Evolutionary conservation across 208 protist genomes (phyloP).

Genomic region (Leishmania aethiopica): DNA sequence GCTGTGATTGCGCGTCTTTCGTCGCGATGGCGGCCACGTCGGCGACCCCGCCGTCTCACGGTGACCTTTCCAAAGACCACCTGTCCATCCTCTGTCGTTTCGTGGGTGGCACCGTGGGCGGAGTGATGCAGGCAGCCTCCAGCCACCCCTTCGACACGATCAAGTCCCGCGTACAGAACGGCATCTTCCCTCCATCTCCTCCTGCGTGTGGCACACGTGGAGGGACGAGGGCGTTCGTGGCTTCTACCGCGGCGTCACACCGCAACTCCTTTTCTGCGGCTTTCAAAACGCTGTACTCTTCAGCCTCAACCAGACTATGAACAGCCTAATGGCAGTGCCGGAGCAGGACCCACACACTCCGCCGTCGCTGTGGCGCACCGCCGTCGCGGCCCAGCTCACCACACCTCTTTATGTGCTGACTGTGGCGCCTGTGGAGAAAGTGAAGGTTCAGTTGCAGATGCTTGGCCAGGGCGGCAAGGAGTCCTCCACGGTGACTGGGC

Average conservation of each 20-base stretch:
- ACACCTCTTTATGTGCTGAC: slow-evolving; percentile 63
- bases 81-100: slow-evolving; percentile 52
- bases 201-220: slow-evolving; percentile 50
- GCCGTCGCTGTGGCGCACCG: slow-evolving; percentile 62
- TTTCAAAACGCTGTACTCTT: slow-evolving; percentile 79
- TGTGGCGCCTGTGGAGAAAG: slow-evolving; percentile 66
- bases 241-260: slow-evolving; percentile 70
- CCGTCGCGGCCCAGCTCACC: slow-evolving; percentile 56
- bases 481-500: slow-evolving; percentile 33
- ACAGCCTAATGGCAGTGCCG: slow-evolving; percentile 44
- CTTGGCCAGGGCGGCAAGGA: slow-evolving; percentile 39
- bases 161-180: slow-evolving; percentile 71
- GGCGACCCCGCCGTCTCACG: neutral
- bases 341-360: slow-evolving; percentile 28
- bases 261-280: slow-evolving; percentile 54
- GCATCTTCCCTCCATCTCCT: slow-evolving; percentile 50
- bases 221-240: slow-evolving; percentile 50
- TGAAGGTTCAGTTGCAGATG: slow-evolving; percentile 75
- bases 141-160: slow-evolving; percentile 79
- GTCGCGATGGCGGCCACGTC: neutral
- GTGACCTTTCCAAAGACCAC: slow-evolving; percentile 21
- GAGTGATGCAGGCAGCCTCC: slow-evolving; percentile 62
- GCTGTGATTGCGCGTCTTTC: neutral
- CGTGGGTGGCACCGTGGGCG: slow-evolving; percentile 58
- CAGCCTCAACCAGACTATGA: slow-evolving; percentile 69